A percentile compares a stretch with the other conserved stretches of the same genome.
Conservation (phyloP, 352 stramenopile species). For the Globisporangium lucens region DNA sequence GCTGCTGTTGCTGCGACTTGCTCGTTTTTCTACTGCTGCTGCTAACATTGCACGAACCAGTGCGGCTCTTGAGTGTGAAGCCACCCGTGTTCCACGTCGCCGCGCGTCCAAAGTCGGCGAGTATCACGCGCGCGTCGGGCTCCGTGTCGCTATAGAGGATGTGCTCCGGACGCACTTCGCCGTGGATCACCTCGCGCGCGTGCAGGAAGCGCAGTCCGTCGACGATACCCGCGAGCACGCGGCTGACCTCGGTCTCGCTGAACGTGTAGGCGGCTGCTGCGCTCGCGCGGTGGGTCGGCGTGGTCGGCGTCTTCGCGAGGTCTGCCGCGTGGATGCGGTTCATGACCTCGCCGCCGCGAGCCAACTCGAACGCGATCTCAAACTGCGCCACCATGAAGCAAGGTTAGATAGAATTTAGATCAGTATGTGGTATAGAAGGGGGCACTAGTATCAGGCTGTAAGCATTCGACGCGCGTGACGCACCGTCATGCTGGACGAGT, state of each 20-base stretch:
- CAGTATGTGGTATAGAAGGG: no score
- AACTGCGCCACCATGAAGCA: conserved; percentile 21
- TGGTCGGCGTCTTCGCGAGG: background rate
- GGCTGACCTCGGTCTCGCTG: conserved; percentile 59
- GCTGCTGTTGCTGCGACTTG: background rate
- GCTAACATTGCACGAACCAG: background rate
- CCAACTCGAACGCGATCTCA: conserved; percentile 78
- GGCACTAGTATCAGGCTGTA: background rate
- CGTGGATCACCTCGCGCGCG: conserved; percentile 45
- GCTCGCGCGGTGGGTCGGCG: background rate
- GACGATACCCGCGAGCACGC: conserved; percentile 38
- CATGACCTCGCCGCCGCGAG: conserved; percentile 59
- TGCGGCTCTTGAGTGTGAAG: conserved; percentile 28
- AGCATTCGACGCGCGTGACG: background rate
- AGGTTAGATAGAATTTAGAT: no score
- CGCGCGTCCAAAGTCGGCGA: conserved; percentile 65
- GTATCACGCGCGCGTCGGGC: conserved; percentile 53
- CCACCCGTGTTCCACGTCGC: conserved; percentile 28
- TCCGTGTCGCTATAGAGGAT: conserved; percentile 69
- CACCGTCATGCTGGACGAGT: conserved; percentile 34
- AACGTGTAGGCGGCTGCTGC: conserved; percentile 18
- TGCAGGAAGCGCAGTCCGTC: conserved; percentile 63
- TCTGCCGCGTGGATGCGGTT: conserved; percentile 25
- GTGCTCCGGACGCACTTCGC: conserved; percentile 70
- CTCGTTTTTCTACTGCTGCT: background rate